Evolutionary conservation across 116 monocot species (phyloP).

Genomic region (Papilionanthe hybrid): DNA sequence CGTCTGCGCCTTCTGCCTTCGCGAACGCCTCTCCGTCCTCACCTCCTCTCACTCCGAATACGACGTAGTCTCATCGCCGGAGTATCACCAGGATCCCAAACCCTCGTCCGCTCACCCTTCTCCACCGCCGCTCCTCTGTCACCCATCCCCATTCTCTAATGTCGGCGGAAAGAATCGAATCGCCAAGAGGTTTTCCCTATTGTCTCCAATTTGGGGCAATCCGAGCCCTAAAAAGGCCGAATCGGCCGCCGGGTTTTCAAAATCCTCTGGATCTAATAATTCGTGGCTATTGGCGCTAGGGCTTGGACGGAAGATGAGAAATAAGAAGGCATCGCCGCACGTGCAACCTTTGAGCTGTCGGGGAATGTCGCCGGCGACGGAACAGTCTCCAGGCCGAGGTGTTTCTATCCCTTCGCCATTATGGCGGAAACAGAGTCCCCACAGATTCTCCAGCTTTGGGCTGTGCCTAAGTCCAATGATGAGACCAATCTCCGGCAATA

Average conservation of each 20-base stretch:
- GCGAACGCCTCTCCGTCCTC: constrained; percentile 50
- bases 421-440: neutral
- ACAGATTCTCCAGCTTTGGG: constrained; percentile 23
- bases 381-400: constrained; percentile 27
- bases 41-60: constrained; percentile 11
- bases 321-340: neutral
- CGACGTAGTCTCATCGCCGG: neutral
- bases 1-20: constrained; percentile 77
- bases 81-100: neutral
- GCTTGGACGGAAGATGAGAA: constrained; percentile 10
- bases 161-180: neutral
- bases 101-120: neutral
- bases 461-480: constrained; percentile 53
- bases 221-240: constrained; percentile 26
- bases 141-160: neutral
- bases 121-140: neutral
- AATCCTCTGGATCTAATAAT: neutral
- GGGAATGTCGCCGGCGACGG: constrained; percentile 47
- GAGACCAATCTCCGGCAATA: constrained; percentile 22
- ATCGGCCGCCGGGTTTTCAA: constrained; percentile 16
- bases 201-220: constrained; percentile 13
- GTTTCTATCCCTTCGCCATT: constrained; percentile 18
- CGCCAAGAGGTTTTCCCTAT: constrained; percentile 21
- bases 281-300: constrained; percentile 39
- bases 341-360: constrained; percentile 10